Percentiles rank a stretch among this genome's conserved stretches.
phyloP scores from a whole-genome alignment of 2,329 filamentous ascomycete species.

The Ascochyta pisi region DNA sequence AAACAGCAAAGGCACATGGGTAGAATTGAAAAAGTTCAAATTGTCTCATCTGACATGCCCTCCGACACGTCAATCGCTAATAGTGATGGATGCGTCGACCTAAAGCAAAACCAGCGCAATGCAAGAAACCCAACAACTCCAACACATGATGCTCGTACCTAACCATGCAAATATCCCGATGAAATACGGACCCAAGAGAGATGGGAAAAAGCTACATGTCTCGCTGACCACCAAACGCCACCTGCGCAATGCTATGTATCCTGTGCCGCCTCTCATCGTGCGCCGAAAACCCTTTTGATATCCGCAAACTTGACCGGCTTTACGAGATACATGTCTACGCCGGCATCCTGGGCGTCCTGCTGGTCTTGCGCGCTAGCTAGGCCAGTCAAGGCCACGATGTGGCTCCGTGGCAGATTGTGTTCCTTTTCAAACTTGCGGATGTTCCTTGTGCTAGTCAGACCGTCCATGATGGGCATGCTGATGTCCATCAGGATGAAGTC shows the following conservation, averaged over 20 bases:
- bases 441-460: slow-evolving; percentile 45
- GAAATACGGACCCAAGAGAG: neutral
- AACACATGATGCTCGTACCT: neutral
- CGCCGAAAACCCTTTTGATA: slow-evolving; percentile 37
- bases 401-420: slow-evolving; percentile 23
- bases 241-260: neutral
- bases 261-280: neutral
- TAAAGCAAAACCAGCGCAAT: neutral
- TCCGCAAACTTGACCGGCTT: slow-evolving; percentile 50
- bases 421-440: slow-evolving; percentile 41
- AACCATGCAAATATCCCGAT: neutral
- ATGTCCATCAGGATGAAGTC: slow-evolving; percentile 48
- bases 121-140: slow-evolving; percentile 4
- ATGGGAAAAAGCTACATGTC: neutral
- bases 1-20: too few relatives aligned
- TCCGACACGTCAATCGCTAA: neutral
- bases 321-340: slow-evolving; percentile 48
- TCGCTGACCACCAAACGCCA: neutral
- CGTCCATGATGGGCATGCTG: slow-evolving; percentile 48
- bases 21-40: too few relatives aligned
- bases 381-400: slow-evolving; percentile 49
- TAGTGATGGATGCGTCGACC: neutral
- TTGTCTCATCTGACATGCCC: too few relatives aligned
- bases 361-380: slow-evolving; percentile 47
- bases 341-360: slow-evolving; percentile 41